Conservation (phyloP, 345 rosid genomes). For the Heritiera fomes region DNA sequence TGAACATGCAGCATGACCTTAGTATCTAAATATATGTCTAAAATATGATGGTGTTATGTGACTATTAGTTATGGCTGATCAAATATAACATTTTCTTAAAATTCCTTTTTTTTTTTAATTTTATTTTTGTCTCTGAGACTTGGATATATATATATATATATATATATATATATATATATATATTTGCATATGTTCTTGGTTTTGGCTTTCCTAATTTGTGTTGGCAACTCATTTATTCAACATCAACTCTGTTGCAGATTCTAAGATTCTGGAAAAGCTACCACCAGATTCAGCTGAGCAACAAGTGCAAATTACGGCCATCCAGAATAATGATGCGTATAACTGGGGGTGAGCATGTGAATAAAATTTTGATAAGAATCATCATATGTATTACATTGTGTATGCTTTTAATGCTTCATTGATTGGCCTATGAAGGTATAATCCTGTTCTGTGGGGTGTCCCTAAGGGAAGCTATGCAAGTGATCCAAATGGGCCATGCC, state of each 20-base stretch:
- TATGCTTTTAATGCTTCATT: conserved; percentile 13
- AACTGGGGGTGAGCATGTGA: conserved; percentile 87
- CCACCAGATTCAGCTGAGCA: conserved; percentile 85
- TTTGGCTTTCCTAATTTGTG: conserved; percentile 13
- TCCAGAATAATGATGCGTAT: conserved; percentile 81
- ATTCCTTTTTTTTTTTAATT: not conserved
- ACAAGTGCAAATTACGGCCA: conserved; percentile 67
- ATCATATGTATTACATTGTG: not conserved
- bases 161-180: not conserved
- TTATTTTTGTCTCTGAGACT: not conserved
- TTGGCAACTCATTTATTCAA: conserved; percentile 19
- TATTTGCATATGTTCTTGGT: not conserved
- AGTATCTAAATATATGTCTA: not conserved
- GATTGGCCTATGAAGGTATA: conserved; percentile 57
- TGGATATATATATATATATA: not conserved
- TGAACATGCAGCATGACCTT: not conserved
- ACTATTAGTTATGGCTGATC: not conserved
- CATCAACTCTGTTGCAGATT: conserved; percentile 54
- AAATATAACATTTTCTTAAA: not conserved
- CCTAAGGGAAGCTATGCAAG: conserved; percentile 98
- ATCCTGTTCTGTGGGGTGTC: conserved; percentile 96
- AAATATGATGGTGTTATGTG: not conserved
- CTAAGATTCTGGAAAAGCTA: conserved; percentile 54
- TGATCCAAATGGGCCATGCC: conserved; percentile 68
- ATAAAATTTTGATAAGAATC: not conserved